phyloP scores from a whole-genome alignment of 176 grass and related monocot species.

The Tillandsia fasciculata region DNA sequence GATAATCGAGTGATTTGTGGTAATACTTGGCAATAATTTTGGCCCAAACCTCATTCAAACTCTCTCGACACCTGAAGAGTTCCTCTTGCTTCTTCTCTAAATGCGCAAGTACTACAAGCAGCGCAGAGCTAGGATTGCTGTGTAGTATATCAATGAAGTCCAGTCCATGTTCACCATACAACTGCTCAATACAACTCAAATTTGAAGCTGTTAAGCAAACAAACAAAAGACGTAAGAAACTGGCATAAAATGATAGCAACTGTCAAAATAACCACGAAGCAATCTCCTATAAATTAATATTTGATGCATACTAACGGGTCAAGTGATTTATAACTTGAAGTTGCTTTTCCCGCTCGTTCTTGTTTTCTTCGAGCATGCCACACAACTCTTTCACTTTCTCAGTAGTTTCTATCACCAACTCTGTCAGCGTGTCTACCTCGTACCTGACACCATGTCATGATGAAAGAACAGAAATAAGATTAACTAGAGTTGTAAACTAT shows the following conservation, averaged over 20 bases:
- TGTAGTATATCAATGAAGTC: conserved; percentile 92
- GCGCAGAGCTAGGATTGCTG: conserved; percentile 63
- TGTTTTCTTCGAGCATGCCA: conserved; percentile 89
- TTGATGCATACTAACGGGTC: conserved; percentile 26
- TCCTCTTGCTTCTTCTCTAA: conserved; percentile 91
- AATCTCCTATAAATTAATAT: not conserved
- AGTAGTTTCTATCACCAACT: conserved; percentile 81
- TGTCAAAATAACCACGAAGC: not conserved
- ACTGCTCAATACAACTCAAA: conserved; percentile 70
- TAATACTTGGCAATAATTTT: conserved; percentile 96
- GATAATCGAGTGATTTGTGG: conserved; percentile 94
- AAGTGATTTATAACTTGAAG: conserved; percentile 67
- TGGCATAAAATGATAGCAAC: not conserved
- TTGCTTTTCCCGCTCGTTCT: conserved; percentile 61
- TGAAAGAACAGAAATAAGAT: conserved; percentile 1
- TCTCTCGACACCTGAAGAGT: conserved; percentile 66
- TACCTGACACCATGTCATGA: conserved; percentile 39
- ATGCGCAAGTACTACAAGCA: conserved; percentile 67
- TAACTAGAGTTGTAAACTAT: not conserved
- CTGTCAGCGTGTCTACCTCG: conserved; percentile 92
- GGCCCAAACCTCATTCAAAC: conserved; percentile 97
- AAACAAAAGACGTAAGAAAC: not conserved
- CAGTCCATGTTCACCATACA: conserved; percentile 93
- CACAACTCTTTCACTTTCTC: conserved; percentile 76
- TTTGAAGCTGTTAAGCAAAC: conserved; percentile 44